Percentiles rank a stretch among this genome's conserved stretches.
Evolutionary conservation across 1,139 yeast species (phyloP).

Genomic region (Lodderomyces elongisporus): DNA sequence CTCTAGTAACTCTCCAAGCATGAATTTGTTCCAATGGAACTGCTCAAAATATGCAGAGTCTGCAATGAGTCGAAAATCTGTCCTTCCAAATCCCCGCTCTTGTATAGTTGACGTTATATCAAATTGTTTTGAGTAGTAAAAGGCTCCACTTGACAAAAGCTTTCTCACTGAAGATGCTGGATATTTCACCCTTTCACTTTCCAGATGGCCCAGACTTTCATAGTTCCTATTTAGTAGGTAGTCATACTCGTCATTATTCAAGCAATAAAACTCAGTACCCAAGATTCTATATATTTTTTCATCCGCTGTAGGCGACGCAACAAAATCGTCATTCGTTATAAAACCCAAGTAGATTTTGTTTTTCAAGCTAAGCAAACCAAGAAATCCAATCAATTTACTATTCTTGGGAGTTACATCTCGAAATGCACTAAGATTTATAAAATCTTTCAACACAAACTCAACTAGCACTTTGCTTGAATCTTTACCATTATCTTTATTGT

Average conservation of each 20-base stretch:
- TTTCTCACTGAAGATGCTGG: conserved; percentile 59
- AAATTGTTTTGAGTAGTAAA: conserved; percentile 60
- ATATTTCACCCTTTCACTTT: conserved; percentile 28
- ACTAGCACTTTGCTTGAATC: conserved; percentile 38
- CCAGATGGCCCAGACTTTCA: conserved; percentile 16
- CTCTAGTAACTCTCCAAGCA: conserved; percentile 53
- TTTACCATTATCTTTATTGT: conserved; percentile 4
- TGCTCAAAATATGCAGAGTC: conserved; percentile 46
- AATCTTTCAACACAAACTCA: conserved; percentile 40
- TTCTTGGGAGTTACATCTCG: conserved; percentile 35
- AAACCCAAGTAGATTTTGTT: conserved; percentile 54
- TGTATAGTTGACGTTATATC: conserved; percentile 62
- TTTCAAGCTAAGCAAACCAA: conserved; percentile 57
- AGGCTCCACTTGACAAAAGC: conserved; percentile 56
- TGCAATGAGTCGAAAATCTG: conserved; percentile 34
- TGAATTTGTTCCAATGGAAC: conserved; percentile 62
- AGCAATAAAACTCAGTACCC: conserved; percentile 59
- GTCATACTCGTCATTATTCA: conserved; percentile 55
- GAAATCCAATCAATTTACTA: conserved; percentile 46
- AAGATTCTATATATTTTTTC: conserved; percentile 50
- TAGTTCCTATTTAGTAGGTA: conserved; percentile 21
- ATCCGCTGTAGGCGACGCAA: conserved; percentile 54
- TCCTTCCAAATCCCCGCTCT: conserved; percentile 38
- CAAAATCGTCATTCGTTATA: conserved; percentile 49
- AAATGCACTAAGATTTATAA: conserved; percentile 35